Evolutionary conservation across 2,329 filamentous ascomycete genomes (phyloP).

Genomic region (Kalaharituber pfeilii): DNA sequence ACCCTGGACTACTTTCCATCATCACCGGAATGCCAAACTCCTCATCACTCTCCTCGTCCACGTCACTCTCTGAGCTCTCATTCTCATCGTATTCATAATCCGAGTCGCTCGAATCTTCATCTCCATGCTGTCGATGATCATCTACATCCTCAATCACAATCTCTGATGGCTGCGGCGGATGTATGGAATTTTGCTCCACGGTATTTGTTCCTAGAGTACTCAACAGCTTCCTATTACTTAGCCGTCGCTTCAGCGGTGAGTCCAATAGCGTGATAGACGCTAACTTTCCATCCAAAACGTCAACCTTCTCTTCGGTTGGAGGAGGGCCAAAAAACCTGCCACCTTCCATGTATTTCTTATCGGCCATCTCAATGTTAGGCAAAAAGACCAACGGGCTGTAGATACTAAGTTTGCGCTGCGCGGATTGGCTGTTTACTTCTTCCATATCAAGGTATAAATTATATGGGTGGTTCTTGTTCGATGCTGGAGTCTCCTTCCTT

Average conservation of each 20-base stretch:
- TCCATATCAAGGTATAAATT: neutral
- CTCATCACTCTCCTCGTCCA: constrained; percentile 17
- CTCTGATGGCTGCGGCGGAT: constrained; percentile 9
- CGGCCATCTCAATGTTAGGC: constrained; percentile 20
- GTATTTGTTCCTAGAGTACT: neutral
- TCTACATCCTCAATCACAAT: constrained; percentile 12
- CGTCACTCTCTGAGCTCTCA: constrained; percentile 16
- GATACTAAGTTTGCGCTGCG: constrained; percentile 20
- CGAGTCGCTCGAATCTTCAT: constrained; percentile 8
- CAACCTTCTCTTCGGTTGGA: neutral
- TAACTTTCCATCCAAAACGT: neutral
- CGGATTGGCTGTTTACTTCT: neutral
- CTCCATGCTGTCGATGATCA: constrained; percentile 9
- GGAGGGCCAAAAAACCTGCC: constrained; percentile 21
- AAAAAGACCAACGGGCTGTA: constrained; percentile 22
- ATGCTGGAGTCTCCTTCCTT: constrained; percentile 8
- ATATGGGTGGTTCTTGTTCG: neutral
- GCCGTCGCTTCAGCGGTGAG: neutral
- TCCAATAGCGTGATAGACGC: neutral
- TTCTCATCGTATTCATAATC: constrained; percentile 13
- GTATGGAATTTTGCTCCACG: neutral
- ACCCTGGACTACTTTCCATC: neutral
- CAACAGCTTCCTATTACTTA: neutral
- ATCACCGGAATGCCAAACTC: constrained; percentile 6
- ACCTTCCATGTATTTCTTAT: constrained; percentile 22